These are phyloP conservation scores for Aspergillus diversus DNA, from an alignment of 495 filamentous ascomycete species.

Conservation along the genomic window DNA sequence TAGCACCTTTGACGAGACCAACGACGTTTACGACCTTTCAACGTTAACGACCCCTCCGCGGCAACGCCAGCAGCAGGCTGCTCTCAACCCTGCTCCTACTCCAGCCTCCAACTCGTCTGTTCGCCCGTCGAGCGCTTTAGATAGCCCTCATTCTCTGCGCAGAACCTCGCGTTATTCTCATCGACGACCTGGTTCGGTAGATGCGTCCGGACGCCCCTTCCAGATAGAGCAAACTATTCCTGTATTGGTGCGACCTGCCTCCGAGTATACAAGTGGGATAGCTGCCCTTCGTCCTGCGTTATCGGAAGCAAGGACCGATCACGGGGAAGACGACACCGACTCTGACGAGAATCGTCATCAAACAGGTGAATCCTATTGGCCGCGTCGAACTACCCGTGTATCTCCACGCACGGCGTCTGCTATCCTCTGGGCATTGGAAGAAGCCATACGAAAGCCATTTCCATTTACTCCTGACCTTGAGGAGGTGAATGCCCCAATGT, in stretches of 20 bases:
- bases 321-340: constrained; percentile 36
- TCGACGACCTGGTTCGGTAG: constrained; percentile 43
- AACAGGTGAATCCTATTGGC: constrained; percentile 52
- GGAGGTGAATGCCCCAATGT: constrained; percentile 95
- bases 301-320: constrained; percentile 45
- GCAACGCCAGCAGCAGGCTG: constrained; percentile 63
- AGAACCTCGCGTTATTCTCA: constrained; percentile 48
- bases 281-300: constrained; percentile 38
- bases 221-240: constrained; percentile 37
- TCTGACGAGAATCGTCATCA: constrained; percentile 41
- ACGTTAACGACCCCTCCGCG: constrained; percentile 53
- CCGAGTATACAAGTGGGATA: constrained; percentile 26
- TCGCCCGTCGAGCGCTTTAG: constrained; percentile 55
- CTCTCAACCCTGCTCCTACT: constrained; percentile 36
- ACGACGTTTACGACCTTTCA: constrained; percentile 61
- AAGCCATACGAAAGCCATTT: constrained; percentile 81
- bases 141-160: constrained; percentile 54
- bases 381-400: constrained; percentile 58
- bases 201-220: constrained; percentile 31
- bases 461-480: constrained; percentile 81
- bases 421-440: constrained; percentile 89
- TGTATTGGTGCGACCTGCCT: constrained; percentile 29
- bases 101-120: constrained; percentile 37
- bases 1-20: constrained; percentile 57
- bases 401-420: constrained; percentile 72